Evolutionary conservation across 176 grass and related monocot genomes (phyloP).

Genomic region (Raddia guianensis): DNA sequence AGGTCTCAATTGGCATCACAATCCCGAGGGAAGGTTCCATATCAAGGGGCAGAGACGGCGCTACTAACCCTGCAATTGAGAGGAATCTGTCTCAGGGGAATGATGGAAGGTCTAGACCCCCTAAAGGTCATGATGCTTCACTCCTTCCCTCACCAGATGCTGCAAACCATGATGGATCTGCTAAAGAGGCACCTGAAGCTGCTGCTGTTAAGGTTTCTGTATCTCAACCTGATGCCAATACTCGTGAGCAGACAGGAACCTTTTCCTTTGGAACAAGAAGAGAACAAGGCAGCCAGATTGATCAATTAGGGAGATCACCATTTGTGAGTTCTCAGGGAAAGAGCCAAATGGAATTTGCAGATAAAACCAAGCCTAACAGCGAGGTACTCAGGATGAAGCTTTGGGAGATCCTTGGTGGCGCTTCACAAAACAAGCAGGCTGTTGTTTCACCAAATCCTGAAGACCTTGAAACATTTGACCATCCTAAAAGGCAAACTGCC

Average conservation of each 20-base stretch:
- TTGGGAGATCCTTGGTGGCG: constrained; percentile 84
- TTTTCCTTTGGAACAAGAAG: constrained; percentile 53
- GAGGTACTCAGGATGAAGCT: constrained; percentile 73
- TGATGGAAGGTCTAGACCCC: constrained; percentile 45
- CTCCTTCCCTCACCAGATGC: constrained; percentile 44
- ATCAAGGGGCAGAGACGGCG: constrained; percentile 36
- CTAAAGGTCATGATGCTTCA: constrained; percentile 41
- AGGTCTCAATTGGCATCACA: constrained; percentile 76
- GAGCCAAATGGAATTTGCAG: constrained; percentile 24
- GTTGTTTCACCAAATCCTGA: constrained; percentile 44
- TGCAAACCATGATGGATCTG: constrained; percentile 41
- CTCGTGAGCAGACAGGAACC: constrained; percentile 43
- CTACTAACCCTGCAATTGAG: constrained; percentile 34
- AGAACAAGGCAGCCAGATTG: constrained; percentile 46
- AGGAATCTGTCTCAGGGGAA: constrained; percentile 51
- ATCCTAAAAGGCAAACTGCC: constrained; percentile 46
- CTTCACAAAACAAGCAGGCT: constrained; percentile 72
- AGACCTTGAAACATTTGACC: constrained; percentile 34
- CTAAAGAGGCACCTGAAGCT: constrained; percentile 52
- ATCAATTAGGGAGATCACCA: constrained; percentile 42
- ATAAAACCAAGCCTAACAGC: constrained; percentile 52
- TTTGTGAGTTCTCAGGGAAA: constrained; percentile 51
- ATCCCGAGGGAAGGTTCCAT: constrained; percentile 50
- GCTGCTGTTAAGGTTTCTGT: constrained; percentile 48
- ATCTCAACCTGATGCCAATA: constrained; percentile 40